Conservation (phyloP, 2,329 filamentous ascomycete species). For the Myriosclerotinia scirpicola region DNA sequence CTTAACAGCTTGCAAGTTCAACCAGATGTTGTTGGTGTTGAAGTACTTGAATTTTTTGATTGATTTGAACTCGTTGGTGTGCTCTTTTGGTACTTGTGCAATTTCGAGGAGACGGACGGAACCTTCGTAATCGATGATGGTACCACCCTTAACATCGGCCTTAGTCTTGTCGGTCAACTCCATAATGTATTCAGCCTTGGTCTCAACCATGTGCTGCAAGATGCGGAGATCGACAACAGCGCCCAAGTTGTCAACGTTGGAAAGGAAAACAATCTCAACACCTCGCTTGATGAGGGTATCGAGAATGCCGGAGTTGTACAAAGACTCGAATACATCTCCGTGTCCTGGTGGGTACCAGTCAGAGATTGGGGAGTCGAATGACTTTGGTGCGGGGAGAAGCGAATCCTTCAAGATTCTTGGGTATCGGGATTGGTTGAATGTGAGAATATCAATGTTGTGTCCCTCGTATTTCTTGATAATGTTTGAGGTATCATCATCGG, state of each 20-base stretch:
- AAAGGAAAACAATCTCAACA: conserved; percentile 97
- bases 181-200: conserved; percentile 98
- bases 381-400: conserved; percentile 91
- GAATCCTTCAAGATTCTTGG: conserved; percentile 98
- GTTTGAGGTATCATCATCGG: conserved; percentile 92
- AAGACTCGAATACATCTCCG: conserved; percentile 98
- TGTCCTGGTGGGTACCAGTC: conserved; percentile 99
- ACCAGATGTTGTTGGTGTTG: conserved; percentile 99
- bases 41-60: conserved; percentile 99
- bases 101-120: conserved; percentile 96
- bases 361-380: conserved; percentile 78
- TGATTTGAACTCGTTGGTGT: conserved; percentile 99
- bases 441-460: conserved; percentile 98
- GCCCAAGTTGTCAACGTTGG: conserved; percentile 98
- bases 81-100: conserved; percentile 98
- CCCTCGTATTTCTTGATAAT: conserved; percentile 99
- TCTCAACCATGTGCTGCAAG: conserved; percentile 99
- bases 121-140: conserved; percentile 99
- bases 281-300: conserved; percentile 94
- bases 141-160: conserved; percentile 99
- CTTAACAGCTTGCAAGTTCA: conserved; percentile 97
- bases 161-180: conserved; percentile 99
- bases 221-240: conserved; percentile 98
- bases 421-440: conserved; percentile 99
- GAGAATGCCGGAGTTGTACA: conserved; percentile 98